Evolutionary conservation across 2,329 filamentous ascomycete genomes (phyloP), one percentile per base, ranked within the genome.

Genomic region (Xylariaceae sp.): DNA sequence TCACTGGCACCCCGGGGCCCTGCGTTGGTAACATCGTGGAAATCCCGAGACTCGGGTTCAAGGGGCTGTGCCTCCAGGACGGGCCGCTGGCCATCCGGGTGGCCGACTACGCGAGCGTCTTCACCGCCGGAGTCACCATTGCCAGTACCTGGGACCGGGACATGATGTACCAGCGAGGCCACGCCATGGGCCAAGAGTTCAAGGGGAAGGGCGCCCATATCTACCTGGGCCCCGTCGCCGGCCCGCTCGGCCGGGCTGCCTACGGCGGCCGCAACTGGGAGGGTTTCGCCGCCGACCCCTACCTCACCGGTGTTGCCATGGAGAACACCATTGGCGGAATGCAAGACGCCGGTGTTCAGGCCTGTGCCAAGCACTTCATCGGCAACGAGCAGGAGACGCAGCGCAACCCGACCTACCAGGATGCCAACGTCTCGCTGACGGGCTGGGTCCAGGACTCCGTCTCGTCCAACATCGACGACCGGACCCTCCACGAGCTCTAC

Each of bases 171-270:
- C 24, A 30, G 10, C 8, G 35, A 4, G 35, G 35, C 11, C 17
- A 29, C 16, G 35, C 35, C 15, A 26, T 37, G 31, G 35, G 27
- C 27, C 13, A 29, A 31, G 84, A 90, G 56, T 78, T 83, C 53
- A 75, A 69, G 45, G 77, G 60, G 42, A 89, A 89, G 61, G 83
- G 83, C 37, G 70, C 83, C 15, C 80, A 88, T 51, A 64, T 87
- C 18, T 73, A 77, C 43, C 67, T 88, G 3, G 41, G 37, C 2
- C 60, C 64, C 10, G 58, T 64, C 14, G 50, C 51, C 11, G 63
- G 63, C 2, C 63, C 67, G 13, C 56, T 69, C 12, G 68, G 64
- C 12, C 57, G 61, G 11, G 59, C 56, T 4, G 59, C 58, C 23
- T 61, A 58, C 41, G 52, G 53, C 2, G 82, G 82, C 19, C 66